A percentile compares a stretch with the other conserved stretches of the same genome.
Conservation (phyloP, 2,329 filamentous ascomycete species). For the Colletotrichum lentis region DNA sequence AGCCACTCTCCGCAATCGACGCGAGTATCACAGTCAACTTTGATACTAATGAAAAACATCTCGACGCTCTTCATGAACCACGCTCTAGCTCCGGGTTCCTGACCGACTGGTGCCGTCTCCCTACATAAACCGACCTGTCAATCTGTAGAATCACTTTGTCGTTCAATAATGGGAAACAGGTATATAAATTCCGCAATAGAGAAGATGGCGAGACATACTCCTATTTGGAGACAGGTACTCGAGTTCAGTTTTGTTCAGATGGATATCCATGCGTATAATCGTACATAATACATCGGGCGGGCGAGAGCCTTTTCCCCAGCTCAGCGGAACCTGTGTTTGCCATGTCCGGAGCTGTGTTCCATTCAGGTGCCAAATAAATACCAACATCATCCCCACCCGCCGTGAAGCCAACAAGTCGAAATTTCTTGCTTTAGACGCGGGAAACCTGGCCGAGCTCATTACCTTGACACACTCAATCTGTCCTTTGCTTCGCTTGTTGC, state of each 20-base stretch:
- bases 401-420: neutral
- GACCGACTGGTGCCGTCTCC: neutral
- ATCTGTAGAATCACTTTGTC: neutral
- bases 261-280: slow-evolving; percentile 30
- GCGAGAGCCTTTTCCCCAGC: neutral
- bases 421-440: too few relatives aligned
- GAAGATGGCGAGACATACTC: neutral
- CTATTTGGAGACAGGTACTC: neutral
- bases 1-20: slow-evolving; percentile 6
- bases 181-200: neutral
- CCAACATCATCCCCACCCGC: neutral
- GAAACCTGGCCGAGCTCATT: neutral
- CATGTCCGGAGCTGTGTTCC: neutral
- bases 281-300: slow-evolving; percentile 29
- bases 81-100: neutral
- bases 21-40: neutral
- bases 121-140: too few relatives aligned
- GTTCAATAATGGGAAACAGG: neutral
- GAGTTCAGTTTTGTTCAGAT: slow-evolving; percentile 10
- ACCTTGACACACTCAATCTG: neutral
- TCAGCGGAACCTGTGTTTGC: neutral
- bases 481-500: slow-evolving; percentile 2
- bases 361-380: neutral
- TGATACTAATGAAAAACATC: neutral
- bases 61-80: neutral